Base-by-base conservation (phyloP, 2,329 filamentous ascomycete species). In the Aspergillus sp. region DNA sequence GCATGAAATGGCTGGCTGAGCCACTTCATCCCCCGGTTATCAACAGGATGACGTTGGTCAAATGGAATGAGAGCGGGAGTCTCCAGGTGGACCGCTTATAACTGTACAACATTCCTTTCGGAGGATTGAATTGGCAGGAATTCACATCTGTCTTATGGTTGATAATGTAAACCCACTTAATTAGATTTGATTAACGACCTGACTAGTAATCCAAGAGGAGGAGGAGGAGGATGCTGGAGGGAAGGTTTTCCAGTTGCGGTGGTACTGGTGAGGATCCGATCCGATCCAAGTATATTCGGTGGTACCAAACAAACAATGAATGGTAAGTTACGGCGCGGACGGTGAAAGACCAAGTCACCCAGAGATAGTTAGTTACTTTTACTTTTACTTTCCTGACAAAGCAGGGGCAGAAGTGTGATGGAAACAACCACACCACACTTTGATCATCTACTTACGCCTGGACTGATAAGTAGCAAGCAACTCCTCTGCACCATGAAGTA, bases 41-140 rank as follows among this genome's bases (percentile, higher is more conserved):
- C 39, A 23, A 28, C 25, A 39, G 12, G 25, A 25, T 55, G 52
- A 55, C 52, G 52, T 55, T 55, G 52, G 36, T 21, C 36, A 38
- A 41, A 25, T 41, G 41, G n/a, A 55, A 47, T 43, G 53, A 38
- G 21, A 47, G 53, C 53, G 41, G 53, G 41, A 28, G 25, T 55
- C 28, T 55, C 53, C 53, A 43, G 39, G 53, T 55, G 53, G 53
- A 55, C 53, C 25, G 53, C 25, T 55, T 55, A 43, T 55, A 45
- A 32, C 53, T 55, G 53, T 55, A 45, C 53, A 28, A 55, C 53
- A 55, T 55, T 47, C 32, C 53, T 36, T 32, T 23, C 53, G 53
- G 39, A 39, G 41, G 17, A 55, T 45, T 39, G 43, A 13, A 47
- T 47, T 45, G 41, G 38, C 23, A 43, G 53, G 39, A 43, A 55